Evolutionary conservation across 2,329 filamentous ascomycete species (phyloP).

Genomic region (Fusarium mangiferae): DNA sequence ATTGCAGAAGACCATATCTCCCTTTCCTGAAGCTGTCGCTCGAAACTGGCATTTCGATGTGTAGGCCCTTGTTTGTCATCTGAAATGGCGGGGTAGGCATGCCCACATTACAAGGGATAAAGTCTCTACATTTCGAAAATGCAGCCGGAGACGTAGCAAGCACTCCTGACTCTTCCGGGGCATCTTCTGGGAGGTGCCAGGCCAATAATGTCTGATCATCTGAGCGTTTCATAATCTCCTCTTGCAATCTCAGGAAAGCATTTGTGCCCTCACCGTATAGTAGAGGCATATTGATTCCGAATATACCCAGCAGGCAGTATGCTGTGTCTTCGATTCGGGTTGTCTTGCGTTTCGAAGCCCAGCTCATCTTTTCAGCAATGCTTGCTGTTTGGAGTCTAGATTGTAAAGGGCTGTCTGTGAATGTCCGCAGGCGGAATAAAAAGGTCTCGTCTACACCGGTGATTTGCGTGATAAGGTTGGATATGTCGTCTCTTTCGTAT

Average conservation of each 20-base stretch:
- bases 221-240: neutral
- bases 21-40: fast-evolving
- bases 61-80: neutral
- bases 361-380: neutral
- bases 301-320: neutral
- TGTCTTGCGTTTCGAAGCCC: neutral
- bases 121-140: neutral
- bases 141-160: neutral
- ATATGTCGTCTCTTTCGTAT: fast-evolving
- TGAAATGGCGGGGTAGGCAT: neutral
- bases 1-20: neutral
- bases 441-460: too few species aligned
- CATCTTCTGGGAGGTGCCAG: neutral
- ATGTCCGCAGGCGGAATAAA: too few species aligned
- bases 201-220: neutral
- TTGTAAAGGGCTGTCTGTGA: fast-evolving
- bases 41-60: neutral
- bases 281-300: neutral
- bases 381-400: neutral
- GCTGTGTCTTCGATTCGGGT: neutral
- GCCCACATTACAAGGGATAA: neutral
- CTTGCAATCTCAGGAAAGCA: neutral
- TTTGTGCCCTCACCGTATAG: neutral
- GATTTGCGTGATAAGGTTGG: neutral
- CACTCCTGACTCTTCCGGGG: neutral